Evolutionary conservation across 495 filamentous ascomycete genomes (phyloP), one percentile per base, ranked within the genome.

Genomic region (Physcia stellaris): DNA sequence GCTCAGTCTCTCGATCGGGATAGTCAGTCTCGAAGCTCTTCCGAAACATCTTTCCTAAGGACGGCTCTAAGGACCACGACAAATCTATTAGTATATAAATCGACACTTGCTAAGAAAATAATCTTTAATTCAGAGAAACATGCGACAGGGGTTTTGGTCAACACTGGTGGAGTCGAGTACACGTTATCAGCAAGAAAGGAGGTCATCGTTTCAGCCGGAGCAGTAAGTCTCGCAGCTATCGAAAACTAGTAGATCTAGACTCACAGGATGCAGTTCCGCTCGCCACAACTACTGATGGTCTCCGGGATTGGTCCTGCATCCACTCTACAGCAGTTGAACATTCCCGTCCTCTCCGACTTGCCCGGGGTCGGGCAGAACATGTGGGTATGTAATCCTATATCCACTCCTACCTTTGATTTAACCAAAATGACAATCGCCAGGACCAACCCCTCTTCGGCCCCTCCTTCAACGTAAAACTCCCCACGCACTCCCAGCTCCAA

Each of bases 281-380:
- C 59, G 5, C 67, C 66, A 4, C 58, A 61, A 28, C 53, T 69
- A 4, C 49, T 71, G 0, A 65, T 66, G 59, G 58, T 67, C 16
- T 68, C 64, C 0, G 67, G 66, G 21, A 52, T 61, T n/a, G 58
- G 58, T 4, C 57, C 58, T 3, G 33, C 37, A 4, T 32, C 27
- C 5, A 47, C 48, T 21, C 40, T 60, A 1, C 3, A 53, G 12
- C n/a, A 52, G 24, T 35, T 49, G 30, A 43, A 51, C 4, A 58
- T 61, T 15, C 39, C 46, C 5, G 34, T 60, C 6, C 34, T 57
- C 3, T 47, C 45, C 4, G 44, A 56, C 33, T 21, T 35, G 6
- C 46, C 53, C 4, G 53, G 51, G n/a, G 37, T 60, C 0, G 57
- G 58, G 15, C 51, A 61, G 20, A 41, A 41, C 12, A 26, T 44